Percentiles rank a stretch among this genome's conserved stretches.
Conservation (phyloP, 2,329 filamentous ascomycete genomes). For the Colletotrichum plurivorum region DNA sequence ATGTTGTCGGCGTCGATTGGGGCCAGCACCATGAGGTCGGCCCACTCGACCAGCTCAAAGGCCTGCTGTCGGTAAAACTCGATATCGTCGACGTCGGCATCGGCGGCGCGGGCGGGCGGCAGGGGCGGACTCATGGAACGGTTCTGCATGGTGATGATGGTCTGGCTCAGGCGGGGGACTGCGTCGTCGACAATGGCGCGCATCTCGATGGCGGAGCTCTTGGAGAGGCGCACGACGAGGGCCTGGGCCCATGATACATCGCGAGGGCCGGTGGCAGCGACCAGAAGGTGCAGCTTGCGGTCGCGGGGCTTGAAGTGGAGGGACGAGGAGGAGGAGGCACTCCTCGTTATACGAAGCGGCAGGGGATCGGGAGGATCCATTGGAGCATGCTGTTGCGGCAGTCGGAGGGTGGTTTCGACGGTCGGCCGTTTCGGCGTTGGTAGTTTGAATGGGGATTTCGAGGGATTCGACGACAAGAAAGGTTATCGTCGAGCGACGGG, state of each 20-base stretch:
- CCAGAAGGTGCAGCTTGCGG: constrained; percentile 71
- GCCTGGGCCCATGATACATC: constrained; percentile 77
- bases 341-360: constrained; percentile 37
- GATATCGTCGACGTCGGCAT: constrained; percentile 59
- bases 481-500: constrained; percentile 6
- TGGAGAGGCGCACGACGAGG: constrained; percentile 77
- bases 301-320: constrained; percentile 53
- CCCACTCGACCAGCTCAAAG: constrained; percentile 85
- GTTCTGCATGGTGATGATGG: constrained; percentile 73
- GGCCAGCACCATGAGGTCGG: constrained; percentile 86
- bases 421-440: constrained; percentile 12
- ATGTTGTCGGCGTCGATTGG: constrained; percentile 89
- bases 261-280: constrained; percentile 75
- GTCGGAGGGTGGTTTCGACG: neutral
- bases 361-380: constrained; percentile 39
- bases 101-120: constrained; percentile 48
- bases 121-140: constrained; percentile 53
- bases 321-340: constrained; percentile 52
- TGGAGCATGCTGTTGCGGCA: constrained; percentile 18
- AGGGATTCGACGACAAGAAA: neutral
- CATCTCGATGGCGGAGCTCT: constrained; percentile 73
- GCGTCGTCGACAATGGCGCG: constrained; percentile 76
- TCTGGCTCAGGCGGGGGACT: constrained; percentile 73
- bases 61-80: constrained; percentile 68
- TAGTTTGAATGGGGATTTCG: neutral